Conservation (phyloP, 2,329 filamentous ascomycete species). For the Ophiostoma angusticollis region DNA sequence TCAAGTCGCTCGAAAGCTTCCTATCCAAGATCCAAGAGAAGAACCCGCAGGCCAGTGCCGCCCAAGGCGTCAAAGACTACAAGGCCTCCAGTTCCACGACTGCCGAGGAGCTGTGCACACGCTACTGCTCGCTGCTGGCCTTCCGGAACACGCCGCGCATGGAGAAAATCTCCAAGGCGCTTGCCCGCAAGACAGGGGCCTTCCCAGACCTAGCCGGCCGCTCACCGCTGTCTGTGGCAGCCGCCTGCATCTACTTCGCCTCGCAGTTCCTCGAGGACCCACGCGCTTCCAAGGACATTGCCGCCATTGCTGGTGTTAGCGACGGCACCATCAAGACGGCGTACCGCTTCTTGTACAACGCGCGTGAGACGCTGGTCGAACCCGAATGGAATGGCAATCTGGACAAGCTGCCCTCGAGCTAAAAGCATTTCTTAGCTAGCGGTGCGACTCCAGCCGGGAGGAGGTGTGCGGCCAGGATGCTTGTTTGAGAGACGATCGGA, state of each 20-base stretch:
- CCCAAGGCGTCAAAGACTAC: constrained; percentile 48
- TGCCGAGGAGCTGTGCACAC: constrained; percentile 72
- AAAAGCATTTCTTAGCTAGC: too few relatives aligned
- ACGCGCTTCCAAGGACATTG: constrained; percentile 77
- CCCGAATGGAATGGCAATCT: constrained; percentile 42
- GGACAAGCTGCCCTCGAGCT: constrained; percentile 52
- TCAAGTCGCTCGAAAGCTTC: constrained; percentile 86
- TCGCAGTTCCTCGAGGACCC: constrained; percentile 72
- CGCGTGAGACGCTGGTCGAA: constrained; percentile 49
- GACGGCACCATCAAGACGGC: constrained; percentile 95
- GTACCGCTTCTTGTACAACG: constrained; percentile 75
- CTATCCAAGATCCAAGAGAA: constrained; percentile 61
- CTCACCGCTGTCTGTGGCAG: constrained; percentile 85
- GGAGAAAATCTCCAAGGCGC: constrained; percentile 64
- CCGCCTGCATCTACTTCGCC: constrained; percentile 94
- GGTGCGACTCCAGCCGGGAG: too few relatives aligned
- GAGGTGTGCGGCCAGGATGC: too few relatives aligned
- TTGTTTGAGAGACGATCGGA: too few relatives aligned
- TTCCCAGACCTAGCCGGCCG: constrained; percentile 78
- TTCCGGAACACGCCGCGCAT: constrained; percentile 59
- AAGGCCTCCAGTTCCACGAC: constrained; percentile 64
- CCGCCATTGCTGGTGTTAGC: constrained; percentile 72
- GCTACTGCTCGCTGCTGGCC: constrained; percentile 76
- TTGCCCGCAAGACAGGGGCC: constrained; percentile 65
- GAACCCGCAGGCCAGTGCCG: constrained; percentile 35